phyloP scores from a whole-genome alignment of 2,329 filamentous ascomycete species.

The Camillea tinctor region DNA sequence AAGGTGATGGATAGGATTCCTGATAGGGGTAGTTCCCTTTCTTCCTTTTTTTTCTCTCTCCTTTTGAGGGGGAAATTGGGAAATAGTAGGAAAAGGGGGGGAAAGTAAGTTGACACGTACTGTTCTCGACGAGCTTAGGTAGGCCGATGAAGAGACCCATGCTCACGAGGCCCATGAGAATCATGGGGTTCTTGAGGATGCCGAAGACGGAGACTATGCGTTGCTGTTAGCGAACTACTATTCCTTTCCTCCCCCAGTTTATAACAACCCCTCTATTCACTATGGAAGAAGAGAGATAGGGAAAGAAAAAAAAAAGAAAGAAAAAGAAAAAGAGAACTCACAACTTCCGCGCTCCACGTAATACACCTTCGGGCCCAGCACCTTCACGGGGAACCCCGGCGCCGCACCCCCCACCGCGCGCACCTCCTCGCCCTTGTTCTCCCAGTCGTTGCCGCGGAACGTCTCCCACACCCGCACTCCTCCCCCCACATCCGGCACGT shows the following conservation, averaged over 20 bases:
- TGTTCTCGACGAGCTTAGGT: conserved; percentile 94
- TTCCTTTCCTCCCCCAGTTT: neutral
- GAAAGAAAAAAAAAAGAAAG: conserved; percentile 3
- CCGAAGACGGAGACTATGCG: conserved; percentile 70
- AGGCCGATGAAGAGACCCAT: conserved; percentile 85
- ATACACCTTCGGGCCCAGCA: conserved; percentile 66
- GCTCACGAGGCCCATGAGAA: conserved; percentile 82
- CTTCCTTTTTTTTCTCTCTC: neutral
- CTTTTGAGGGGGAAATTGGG: conserved; percentile 1
- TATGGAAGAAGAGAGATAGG: neutral
- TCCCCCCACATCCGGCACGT: conserved; percentile 48
- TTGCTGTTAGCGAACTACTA: conserved; percentile 7
- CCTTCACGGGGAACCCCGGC: conserved; percentile 58
- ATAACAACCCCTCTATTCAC: too few relatives aligned
- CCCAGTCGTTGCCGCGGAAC: conserved; percentile 86
- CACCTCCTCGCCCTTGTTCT: conserved; percentile 71
- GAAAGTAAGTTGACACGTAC: conserved; percentile 53
- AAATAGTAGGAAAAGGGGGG: neutral
- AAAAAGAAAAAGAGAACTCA: conserved; percentile 45
- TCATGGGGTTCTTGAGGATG: conserved; percentile 94
- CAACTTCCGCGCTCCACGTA: conserved; percentile 75
- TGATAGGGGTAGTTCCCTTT: neutral
- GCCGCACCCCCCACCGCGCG: conserved; percentile 34
- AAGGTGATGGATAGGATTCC: neutral
- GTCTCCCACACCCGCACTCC: conserved; percentile 74